phyloP scores from a whole-genome alignment of 2,329 filamentous ascomycete species.

The Colletotrichum orbiculare region DNA sequence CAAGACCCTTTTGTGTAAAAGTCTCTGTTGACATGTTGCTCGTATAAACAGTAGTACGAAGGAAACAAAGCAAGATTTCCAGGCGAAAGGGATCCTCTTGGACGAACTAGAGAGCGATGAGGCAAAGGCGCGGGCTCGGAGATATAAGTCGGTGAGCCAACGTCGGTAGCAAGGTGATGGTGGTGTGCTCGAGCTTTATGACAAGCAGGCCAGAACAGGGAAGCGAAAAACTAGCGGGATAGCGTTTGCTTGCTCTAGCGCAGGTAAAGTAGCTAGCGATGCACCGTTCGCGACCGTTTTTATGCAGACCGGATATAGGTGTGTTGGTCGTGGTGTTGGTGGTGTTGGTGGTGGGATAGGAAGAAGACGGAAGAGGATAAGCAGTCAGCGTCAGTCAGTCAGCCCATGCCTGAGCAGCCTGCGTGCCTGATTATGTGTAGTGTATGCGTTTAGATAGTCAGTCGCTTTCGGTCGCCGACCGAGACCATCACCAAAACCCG shows the following conservation, averaged over 20 bases:
- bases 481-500: constrained; percentile 30
- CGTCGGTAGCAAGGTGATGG: constrained; percentile 10
- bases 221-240: constrained; percentile 8
- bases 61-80: background rate
- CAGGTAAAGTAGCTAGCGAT: constrained; percentile 21
- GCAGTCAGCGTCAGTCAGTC: background rate
- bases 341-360: background rate
- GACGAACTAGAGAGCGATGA: constrained; percentile 21
- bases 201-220: constrained; percentile 28
- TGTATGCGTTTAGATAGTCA: constrained; percentile 18
- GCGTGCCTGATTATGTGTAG: background rate
- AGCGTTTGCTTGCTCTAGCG: constrained; percentile 33
- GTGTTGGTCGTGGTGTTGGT: background rate
- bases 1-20: constrained; percentile 29
- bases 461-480: constrained; percentile 33
- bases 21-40: constrained; percentile 35
- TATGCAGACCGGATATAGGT: constrained; percentile 18
- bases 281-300: constrained; percentile 36
- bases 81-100: constrained; percentile 5
- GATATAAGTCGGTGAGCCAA: constrained; percentile 35
- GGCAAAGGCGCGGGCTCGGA: constrained; percentile 15
- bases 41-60: background rate
- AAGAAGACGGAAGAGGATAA: too few relatives aligned
- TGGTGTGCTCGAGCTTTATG: constrained; percentile 37
- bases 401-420: background rate